Percentiles rank a stretch among this genome's conserved stretches.
Conservation (phyloP, 345 rosid genomes). For the Mallotus nudiflorus region DNA sequence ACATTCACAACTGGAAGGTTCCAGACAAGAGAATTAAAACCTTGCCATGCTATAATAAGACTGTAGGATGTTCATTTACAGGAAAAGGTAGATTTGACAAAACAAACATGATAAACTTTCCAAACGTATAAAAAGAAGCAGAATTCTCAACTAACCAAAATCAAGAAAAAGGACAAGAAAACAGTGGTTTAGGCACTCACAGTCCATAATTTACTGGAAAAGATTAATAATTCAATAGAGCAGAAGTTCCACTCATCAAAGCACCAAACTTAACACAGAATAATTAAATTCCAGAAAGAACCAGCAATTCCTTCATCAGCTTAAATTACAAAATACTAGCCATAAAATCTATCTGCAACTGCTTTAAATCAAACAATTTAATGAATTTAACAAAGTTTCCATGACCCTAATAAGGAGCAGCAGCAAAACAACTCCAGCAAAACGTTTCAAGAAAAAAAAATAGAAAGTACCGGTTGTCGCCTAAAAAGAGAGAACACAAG, state of each 20-base stretch:
- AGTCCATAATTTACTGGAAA: no score
- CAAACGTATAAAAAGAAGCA: no score
- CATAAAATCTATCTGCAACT: background rate
- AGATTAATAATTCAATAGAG: no score
- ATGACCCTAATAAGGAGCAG: background rate
- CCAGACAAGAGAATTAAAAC: slow-evolving; percentile 1
- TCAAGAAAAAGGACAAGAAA: no score
- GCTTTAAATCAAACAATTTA: background rate
- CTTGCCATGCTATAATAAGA: background rate
- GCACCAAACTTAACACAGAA: no score
- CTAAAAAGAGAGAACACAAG: slow-evolving; percentile 1
- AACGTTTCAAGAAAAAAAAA: background rate
- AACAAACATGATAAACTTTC: no score
- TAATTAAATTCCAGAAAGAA: no score
- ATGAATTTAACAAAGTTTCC: background rate
- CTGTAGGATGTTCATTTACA: background rate
- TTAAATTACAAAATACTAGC: background rate
- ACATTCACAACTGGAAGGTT: slow-evolving; percentile 34
- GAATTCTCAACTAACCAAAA: no score
- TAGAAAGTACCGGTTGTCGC: slow-evolving; percentile 5
- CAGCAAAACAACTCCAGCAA: no score
- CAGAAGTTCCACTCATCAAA: background rate
- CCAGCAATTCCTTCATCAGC: background rate
- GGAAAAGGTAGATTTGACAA: no score
- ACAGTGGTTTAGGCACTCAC: no score